Percentiles rank a stretch among this genome's conserved stretches.
phyloP scores from a whole-genome alignment of 805 yeast species.

The Pachysolen tannophilus region DNA sequence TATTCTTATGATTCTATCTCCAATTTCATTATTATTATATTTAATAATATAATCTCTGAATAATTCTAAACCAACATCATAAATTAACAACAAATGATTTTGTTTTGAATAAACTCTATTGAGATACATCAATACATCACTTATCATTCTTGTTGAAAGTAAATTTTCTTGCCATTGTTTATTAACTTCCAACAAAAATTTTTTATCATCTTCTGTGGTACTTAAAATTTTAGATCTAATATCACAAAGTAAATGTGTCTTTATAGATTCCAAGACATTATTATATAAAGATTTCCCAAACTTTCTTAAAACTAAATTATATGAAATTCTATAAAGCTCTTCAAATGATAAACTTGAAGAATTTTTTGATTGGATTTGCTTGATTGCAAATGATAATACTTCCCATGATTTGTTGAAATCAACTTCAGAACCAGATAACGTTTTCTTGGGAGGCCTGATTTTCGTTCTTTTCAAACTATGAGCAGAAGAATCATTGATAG shows the following conservation, averaged over 20 bases:
- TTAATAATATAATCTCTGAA: conserved; percentile 58
- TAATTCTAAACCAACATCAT: conserved; percentile 64
- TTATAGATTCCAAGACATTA: conserved; percentile 42
- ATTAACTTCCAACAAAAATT: conserved; percentile 25
- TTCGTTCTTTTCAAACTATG: conserved; percentile 33
- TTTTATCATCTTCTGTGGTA: conserved; percentile 11
- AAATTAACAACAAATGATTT: conserved; percentile 48
- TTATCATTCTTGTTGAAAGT: conserved; percentile 64
- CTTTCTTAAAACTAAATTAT: conserved; percentile 64
- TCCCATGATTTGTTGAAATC: conserved; percentile 66
- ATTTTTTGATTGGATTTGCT: conserved; percentile 61
- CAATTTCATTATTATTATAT: conserved; percentile 40
- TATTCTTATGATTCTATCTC: conserved; percentile 37
- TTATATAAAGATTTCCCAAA: conserved; percentile 60
- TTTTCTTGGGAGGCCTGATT: conserved; percentile 60
- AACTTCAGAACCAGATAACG: conserved; percentile 24
- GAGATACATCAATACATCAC: conserved; percentile 80
- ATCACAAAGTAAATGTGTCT: conserved; percentile 32
- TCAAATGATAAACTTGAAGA: conserved; percentile 76
- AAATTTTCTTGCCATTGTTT: conserved; percentile 66
- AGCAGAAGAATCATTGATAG: neutral
- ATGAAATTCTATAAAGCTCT: conserved; percentile 72
- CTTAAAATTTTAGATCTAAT: conserved; percentile 13
- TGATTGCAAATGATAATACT: conserved; percentile 56
- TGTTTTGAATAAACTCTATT: conserved; percentile 81